A percentile compares a stretch with the other conserved stretches of the same genome.
phyloP scores from a whole-genome alignment of 1,284 basidiomycete genomes.

The Nidula niveotomentosa region DNA sequence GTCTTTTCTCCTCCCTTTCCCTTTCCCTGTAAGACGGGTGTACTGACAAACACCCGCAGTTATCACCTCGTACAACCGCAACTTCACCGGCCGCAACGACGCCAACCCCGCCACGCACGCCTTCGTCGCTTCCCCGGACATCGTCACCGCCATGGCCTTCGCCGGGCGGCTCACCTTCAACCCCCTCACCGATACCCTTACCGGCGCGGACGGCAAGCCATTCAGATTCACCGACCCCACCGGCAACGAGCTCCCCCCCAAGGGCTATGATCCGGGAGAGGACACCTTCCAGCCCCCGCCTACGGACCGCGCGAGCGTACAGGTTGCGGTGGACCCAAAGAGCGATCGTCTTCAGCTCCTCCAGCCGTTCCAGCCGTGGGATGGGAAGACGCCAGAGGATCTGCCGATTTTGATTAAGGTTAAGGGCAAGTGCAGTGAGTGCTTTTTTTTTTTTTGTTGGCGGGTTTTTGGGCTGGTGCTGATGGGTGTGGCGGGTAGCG shows the following conservation, averaged over 20 bases:
- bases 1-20: conserved; percentile 20
- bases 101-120: conserved; percentile 99
- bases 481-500: conserved; percentile 32
- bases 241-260: conserved; percentile 91
- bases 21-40: neutral
- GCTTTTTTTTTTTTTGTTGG: conserved; percentile 24
- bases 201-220: conserved; percentile 89
- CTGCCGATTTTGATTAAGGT: conserved; percentile 98
- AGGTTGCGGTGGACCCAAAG: conserved; percentile 87
- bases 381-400: conserved; percentile 89
- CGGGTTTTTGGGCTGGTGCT: conserved; percentile 22
- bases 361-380: conserved; percentile 89
- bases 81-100: conserved; percentile 99
- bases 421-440: conserved; percentile 90
- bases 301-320: conserved; percentile 77
- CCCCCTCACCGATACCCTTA: conserved; percentile 91
- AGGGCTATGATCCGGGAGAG: conserved; percentile 95
- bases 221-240: conserved; percentile 95
- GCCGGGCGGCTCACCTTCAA: conserved; percentile 96
- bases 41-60: no score
- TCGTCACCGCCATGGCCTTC: conserved; percentile 98
- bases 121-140: conserved; percentile 97
- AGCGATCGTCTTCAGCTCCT: conserved; percentile 96
- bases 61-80: conserved; percentile 99
- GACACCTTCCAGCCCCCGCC: conserved; percentile 98